These are phyloP conservation scores for Paecilomyces sp. DNA, from an alignment of 2,329 filamentous ascomycete species.

Conservation along the genomic window DNA sequence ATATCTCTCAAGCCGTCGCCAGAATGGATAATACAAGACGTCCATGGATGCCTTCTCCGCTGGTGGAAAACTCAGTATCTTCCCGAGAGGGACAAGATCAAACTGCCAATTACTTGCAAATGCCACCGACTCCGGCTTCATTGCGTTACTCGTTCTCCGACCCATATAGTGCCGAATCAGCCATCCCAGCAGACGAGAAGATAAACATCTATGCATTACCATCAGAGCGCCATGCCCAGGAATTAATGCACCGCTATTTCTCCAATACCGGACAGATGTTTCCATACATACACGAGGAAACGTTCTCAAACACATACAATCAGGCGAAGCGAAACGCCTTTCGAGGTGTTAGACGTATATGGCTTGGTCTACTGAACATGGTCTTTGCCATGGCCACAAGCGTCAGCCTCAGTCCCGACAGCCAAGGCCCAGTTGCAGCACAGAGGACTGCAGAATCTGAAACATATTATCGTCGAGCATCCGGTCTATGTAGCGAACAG, in stretches of 20 bases:
- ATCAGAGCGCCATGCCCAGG: conserved; percentile 16
- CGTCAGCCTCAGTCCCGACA: conserved; percentile 18
- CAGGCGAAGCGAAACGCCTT: conserved; percentile 22
- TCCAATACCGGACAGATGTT: conserved; percentile 29
- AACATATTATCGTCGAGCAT: conserved; percentile 39
- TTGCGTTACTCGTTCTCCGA: neutral
- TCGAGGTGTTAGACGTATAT: conserved; percentile 37
- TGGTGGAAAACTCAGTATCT: neutral
- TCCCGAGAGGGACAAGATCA: no score
- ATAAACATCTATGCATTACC: conserved; percentile 26
- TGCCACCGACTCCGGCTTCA: neutral
- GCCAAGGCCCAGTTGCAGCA: conserved; percentile 18
- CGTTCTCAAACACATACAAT: conserved; percentile 27
- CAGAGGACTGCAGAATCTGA: conserved; percentile 36
- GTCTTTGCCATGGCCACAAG: conserved; percentile 43
- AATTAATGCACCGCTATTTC: conserved; percentile 31
- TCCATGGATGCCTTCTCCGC: conserved; percentile 1
- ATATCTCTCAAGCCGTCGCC: conserved; percentile 25
- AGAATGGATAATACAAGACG: neutral
- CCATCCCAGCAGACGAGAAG: neutral
- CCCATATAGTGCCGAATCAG: neutral
- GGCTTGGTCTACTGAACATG: conserved; percentile 46
- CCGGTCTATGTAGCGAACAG: conserved; percentile 36
- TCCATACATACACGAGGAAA: conserved; percentile 31
- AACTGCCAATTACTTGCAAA: no score